Base-by-base conservation (phyloP, 345 rosid genomes). In the Syzygium oleosum region DNA sequence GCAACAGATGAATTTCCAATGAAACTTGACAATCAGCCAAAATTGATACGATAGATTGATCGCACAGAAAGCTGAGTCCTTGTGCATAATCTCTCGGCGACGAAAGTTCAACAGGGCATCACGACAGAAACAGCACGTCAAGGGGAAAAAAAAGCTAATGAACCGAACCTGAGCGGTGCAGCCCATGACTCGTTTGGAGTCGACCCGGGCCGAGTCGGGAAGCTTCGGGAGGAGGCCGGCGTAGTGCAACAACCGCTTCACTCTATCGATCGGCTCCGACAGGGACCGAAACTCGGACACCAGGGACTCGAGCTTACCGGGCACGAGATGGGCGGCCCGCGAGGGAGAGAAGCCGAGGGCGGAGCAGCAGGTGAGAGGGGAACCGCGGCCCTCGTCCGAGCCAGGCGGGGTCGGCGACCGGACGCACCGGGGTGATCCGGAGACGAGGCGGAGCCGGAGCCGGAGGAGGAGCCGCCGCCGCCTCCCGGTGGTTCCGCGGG, bases 101-200 rank as follows among this genome's bases (percentile, higher is more conserved):
- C 80, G 0, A 43, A 43, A 41, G 25, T 73, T 73, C 49, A 34
- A 34, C 13, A 34, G 34, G 49, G 80, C 80, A 73, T 73, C 49
- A 10, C 49, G 7, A 5, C 87, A 59, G 87, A 59, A 65, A 46
- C 17, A n/a, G 80, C 41, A 34, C 46, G 80, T 1, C 5, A 54
- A 14, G 84, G 51, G 46, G 46, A 3, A 1, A 43, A 38, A 56
- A 43, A 41, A 43, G 5, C 2, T 21, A 43, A 54, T 2, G 51
- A 34, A 23, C 95, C 97, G 93, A 80, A 96, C 99, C 85, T 93
- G 98, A 88, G 99, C 92, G 8, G 98, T 95, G 89, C 99, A 98
- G 43, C 99, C 99, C 99, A 96, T 96, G 87, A 98, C 98, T 63
- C 99, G 95, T 86, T 97, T 98, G 10, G 91, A 90, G 52, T 95